These are phyloP conservation scores for Colletotrichum sp. DNA, from an alignment of 2,329 filamentous ascomycete genomes.

Conservation along the genomic window DNA sequence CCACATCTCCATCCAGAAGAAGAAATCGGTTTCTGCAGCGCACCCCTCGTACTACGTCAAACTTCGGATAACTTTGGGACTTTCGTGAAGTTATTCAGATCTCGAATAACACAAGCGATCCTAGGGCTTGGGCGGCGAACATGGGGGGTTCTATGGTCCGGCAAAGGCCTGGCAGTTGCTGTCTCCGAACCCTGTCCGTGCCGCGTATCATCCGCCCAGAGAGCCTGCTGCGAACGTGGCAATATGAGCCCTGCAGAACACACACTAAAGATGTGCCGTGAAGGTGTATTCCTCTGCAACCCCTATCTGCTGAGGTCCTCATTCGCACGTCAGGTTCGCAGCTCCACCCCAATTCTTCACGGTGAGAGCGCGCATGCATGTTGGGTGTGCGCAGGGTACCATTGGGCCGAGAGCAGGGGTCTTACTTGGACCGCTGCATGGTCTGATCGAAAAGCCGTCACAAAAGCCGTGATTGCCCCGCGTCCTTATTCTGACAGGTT, in stretches of 20 bases:
- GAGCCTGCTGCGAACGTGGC: neutral
- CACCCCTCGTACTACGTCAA: neutral
- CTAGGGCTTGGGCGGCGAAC: neutral
- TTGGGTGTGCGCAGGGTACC: neutral
- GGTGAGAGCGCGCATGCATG: neutral
- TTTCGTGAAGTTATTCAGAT: neutral
- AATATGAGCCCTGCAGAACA: neutral
- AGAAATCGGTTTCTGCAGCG: neutral
- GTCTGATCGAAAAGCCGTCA: neutral
- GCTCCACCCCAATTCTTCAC: neutral
- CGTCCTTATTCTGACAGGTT: neutral
- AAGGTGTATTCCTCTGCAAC: neutral
- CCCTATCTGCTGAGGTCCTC: rapidly evolving
- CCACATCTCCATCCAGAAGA: neutral
- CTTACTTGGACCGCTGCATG: neutral
- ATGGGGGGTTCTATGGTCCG: neutral
- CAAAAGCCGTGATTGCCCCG: neutral
- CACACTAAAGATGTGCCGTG: neutral
- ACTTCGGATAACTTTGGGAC: neutral
- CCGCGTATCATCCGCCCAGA: neutral
- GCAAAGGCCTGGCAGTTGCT: neutral
- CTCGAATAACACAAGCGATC: neutral
- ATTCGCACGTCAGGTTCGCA: neutral
- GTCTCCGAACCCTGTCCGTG: neutral
- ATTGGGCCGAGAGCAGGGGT: neutral